Evolutionary conservation across 2,329 filamentous ascomycete genomes (phyloP), one percentile per base, ranked within the genome.

Genomic region (Curvularia sp.): DNA sequence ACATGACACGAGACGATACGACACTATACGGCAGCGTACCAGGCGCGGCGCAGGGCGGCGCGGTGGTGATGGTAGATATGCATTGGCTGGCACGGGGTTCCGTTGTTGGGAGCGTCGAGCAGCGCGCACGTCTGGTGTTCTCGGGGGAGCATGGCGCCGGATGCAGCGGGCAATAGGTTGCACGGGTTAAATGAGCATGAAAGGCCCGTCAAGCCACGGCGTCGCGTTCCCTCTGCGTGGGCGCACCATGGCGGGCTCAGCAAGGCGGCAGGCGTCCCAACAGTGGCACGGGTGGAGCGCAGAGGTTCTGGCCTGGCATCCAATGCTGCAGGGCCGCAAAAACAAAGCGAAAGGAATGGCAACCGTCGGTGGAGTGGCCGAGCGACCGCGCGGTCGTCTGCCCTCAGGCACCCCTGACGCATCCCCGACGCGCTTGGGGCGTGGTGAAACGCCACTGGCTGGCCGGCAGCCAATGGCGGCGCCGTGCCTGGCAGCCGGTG

Each of bases 361-460:
- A 44, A 44, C 3, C 51, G 55, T 55, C 55, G 39, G 55, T 46
- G 3, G 44, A 30, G 33, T 26, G 30, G 51, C 50, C 44, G 51
- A 49, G 51, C 20, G 24, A 26, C 24, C 24, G 24, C 24, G 24
- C 24, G 26, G 26, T 5, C 22, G 22, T 3, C 22, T 3, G 53
- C 20, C 35, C 24, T 44, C 39, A 28, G 26, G 31, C 33, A 41
- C 49, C 48, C 48, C 48, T 52, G 47, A 43, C 49, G 42, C 31
- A 28, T 30, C 46, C 56, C 56, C 47, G 41, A 22, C 52, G 33
- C n/a, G 56, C 31, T 47, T 50, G 42, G 35, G 43, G 55, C 55
- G 10, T 53, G 49, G 50, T 57, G 57, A 59, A 59, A 59, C 57
- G 53, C 53, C 35, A 49, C 38, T 35, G 18, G 53, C 9, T 15